Evolutionary conservation across 2,329 filamentous ascomycete genomes (phyloP).

Genomic region (Pseudogymnoascus sp.): DNA sequence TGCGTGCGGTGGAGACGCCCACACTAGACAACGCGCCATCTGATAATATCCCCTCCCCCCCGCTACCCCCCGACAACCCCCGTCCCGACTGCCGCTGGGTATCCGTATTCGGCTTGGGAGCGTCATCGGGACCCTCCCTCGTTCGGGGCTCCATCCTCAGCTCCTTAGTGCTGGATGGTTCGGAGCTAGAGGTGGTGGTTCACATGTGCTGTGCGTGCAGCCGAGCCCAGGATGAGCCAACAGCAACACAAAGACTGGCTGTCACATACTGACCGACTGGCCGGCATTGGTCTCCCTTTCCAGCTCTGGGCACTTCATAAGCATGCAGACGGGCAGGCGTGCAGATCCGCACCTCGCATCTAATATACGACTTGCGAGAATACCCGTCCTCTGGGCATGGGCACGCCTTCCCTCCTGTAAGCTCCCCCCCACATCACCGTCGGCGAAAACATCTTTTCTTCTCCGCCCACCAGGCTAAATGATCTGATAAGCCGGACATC

Average conservation of each 20-base stretch:
- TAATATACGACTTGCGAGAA: not conserved
- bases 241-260: not conserved
- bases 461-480: not conserved
- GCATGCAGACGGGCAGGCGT: not conserved
- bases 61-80: not conserved
- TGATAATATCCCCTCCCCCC: conserved; percentile 2
- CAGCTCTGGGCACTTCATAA: not conserved
- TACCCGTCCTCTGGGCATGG: not conserved
- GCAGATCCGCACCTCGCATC: not conserved
- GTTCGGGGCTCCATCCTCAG: not conserved
- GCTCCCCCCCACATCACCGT: not conserved
- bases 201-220: not conserved
- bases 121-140: not conserved
- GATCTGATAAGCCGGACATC: conserved; percentile 2
- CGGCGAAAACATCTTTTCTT: not conserved
- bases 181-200: not conserved
- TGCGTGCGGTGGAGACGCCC: not conserved
- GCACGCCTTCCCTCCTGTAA: not conserved
- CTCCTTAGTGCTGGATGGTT: not conserved
- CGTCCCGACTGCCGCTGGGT: not conserved
- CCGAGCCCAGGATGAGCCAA: not conserved
- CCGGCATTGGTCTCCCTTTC: not conserved
- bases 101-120: conserved; percentile 4
- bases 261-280: not conserved
- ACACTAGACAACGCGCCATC: not conserved